A percentile compares a stretch with the other conserved stretches of the same genome.
Conservation (phyloP, 129 eudicot genomes). For the Sambucus nigra region DNA sequence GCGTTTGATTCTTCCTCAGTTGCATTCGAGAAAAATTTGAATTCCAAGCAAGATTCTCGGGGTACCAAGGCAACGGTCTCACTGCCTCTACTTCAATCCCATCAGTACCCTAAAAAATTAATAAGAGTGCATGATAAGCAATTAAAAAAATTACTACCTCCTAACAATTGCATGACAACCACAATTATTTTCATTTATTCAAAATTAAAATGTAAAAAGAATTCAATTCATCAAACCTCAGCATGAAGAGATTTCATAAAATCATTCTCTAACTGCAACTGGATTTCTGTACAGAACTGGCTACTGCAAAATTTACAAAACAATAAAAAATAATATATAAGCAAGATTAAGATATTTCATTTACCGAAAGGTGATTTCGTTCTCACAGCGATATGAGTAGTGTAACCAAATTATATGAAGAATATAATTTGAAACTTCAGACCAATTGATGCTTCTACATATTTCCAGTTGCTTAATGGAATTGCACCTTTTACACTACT, state of each 20-base stretch:
- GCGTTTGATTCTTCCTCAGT: conserved; percentile 76
- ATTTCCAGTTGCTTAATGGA: too few species aligned
- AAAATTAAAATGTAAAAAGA: background rate
- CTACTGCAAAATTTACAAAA: conserved; percentile 52
- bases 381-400: too few species aligned
- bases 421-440: too few species aligned
- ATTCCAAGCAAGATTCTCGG: conserved; percentile 95
- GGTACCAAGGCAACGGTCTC: conserved; percentile 91
- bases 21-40: conserved; percentile 93
- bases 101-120: conserved; percentile 47
- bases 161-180: background rate
- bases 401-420: too few species aligned
- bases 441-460: too few species aligned
- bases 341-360: background rate
- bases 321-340: conserved; percentile 4
- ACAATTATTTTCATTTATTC: background rate
- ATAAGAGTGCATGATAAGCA: conserved; percentile 3
- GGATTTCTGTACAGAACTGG: conserved; percentile 68
- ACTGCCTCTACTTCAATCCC: conserved; percentile 63
- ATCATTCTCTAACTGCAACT: conserved; percentile 69
- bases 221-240: conserved; percentile 41
- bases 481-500: too few species aligned
- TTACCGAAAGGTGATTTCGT: too few species aligned
- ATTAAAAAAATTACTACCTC: background rate
- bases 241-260: conserved; percentile 63